Conservation (phyloP, 2,329 filamentous ascomycete genomes). For the Penicillium sp. region DNA sequence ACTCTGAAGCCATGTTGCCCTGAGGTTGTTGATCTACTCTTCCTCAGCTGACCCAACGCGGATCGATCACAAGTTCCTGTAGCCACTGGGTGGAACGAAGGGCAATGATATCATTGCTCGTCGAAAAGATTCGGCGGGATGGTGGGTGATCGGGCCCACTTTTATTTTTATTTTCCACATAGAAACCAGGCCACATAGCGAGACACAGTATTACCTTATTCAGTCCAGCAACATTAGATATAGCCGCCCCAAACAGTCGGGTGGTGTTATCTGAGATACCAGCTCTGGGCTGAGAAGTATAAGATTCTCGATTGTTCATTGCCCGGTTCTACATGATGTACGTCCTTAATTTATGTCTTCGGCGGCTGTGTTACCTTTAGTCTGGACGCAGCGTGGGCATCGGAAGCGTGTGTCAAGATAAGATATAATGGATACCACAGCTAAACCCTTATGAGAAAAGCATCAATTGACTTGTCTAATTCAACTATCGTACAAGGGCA, state of each 20-base stretch:
- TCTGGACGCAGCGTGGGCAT: neutral
- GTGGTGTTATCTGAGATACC: neutral
- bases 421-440: neutral
- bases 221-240: neutral
- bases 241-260: neutral
- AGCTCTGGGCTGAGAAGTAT: too few relatives aligned
- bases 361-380: too few relatives aligned
- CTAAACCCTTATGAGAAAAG: conserved; percentile 6
- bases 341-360: too few relatives aligned
- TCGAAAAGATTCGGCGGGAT: conserved; percentile 25
- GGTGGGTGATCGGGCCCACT: conserved; percentile 24
- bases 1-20: conserved; percentile 27
- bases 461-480: conserved; percentile 20
- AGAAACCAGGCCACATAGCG: neutral
- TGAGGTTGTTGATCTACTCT: neutral
- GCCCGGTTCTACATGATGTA: too few relatives aligned
- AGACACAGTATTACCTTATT: neutral
- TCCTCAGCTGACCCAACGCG: too few relatives aligned
- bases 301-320: too few relatives aligned
- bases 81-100: neutral
- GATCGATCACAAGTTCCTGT: neutral
- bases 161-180: conserved; percentile 21
- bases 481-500: conserved; percentile 28
- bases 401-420: neutral
- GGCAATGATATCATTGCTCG: conserved; percentile 15